A percentile compares a stretch with the other conserved stretches of the same genome.
Conservation (phyloP, 192 early-diverging fungal species). For the Backusella mclennaniae region DNA sequence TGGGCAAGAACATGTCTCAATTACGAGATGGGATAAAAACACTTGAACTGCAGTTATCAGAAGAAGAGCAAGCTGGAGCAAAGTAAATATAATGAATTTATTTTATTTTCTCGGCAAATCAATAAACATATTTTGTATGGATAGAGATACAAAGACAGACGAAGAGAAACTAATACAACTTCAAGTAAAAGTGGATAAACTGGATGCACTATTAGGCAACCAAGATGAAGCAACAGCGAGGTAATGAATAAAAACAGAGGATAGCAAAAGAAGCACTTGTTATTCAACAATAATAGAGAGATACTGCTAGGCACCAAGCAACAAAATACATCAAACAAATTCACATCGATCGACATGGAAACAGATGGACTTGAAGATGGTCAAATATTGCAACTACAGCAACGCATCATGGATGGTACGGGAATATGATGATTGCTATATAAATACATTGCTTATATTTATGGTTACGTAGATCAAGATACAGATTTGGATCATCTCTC, state of each 20-base stretch:
- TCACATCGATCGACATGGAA: constrained; percentile 33
- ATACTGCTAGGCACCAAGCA: neutral
- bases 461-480: constrained; percentile 62
- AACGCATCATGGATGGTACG: constrained; percentile 63
- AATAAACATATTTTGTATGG: constrained; percentile 43
- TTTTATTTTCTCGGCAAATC: constrained; percentile 13
- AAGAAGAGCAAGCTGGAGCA: constrained; percentile 53
- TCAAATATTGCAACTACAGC: constrained; percentile 60
- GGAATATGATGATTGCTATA: too few relatives aligned
- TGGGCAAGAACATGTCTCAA: constrained; percentile 49
- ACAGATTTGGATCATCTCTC: constrained; percentile 66
- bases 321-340: neutral
- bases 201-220: constrained; percentile 48
- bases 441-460: neutral
- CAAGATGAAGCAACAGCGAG: constrained; percentile 43
- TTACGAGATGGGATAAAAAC: constrained; percentile 50
- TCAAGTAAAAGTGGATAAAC: constrained; percentile 59
- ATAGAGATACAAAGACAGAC: constrained; percentile 44
- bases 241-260: constrained; percentile 26
- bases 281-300: neutral
- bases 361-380: constrained; percentile 41
- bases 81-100: constrained; percentile 37
- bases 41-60: constrained; percentile 54
- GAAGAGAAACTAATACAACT: constrained; percentile 66
- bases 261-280: neutral